Percentiles rank a stretch among this genome's conserved stretches.
Evolutionary conservation across 225 moss, liverwort and hornwort genomes (phyloP).

Genomic region (Climacium dendroides): DNA sequence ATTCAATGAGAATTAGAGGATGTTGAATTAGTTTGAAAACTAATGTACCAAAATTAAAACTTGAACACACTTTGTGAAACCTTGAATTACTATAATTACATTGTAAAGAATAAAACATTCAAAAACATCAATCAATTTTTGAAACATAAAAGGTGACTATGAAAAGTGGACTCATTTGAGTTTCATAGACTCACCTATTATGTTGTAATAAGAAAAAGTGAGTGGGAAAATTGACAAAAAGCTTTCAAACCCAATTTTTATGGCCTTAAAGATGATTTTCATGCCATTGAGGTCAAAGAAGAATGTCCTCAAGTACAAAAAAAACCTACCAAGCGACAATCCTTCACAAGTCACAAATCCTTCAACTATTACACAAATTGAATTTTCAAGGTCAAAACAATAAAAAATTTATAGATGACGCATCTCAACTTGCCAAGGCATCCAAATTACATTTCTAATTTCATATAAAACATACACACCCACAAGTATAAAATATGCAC

Average conservation of each 20-base stretch:
- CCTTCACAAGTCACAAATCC: too few species aligned
- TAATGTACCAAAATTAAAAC: neutral
- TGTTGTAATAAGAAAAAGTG: neutral
- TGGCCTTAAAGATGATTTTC: neutral
- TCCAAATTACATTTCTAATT: neutral
- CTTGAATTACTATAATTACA: neutral
- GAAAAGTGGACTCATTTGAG: too few species aligned
- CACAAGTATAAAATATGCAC: neutral
- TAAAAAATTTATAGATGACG: neutral
- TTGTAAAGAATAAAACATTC: neutral
- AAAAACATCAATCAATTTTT: neutral
- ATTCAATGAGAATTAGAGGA: neutral
- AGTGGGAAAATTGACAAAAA: neutral
- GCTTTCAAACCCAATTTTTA: neutral
- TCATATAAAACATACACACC: neutral
- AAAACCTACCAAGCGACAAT: too few species aligned
- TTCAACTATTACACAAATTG: too few species aligned
- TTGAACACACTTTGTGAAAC: neutral
- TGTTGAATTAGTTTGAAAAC: neutral
- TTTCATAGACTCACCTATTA: too few species aligned
- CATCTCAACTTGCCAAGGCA: neutral
- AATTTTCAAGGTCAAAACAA: too few species aligned
- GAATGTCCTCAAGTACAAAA: too few species aligned
- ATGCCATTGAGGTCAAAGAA: too few species aligned
- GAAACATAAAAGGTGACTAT: too few species aligned